Evolutionary conservation across 2,329 filamentous ascomycete species (phyloP).

Genomic region (Pseudonectria buxi): DNA sequence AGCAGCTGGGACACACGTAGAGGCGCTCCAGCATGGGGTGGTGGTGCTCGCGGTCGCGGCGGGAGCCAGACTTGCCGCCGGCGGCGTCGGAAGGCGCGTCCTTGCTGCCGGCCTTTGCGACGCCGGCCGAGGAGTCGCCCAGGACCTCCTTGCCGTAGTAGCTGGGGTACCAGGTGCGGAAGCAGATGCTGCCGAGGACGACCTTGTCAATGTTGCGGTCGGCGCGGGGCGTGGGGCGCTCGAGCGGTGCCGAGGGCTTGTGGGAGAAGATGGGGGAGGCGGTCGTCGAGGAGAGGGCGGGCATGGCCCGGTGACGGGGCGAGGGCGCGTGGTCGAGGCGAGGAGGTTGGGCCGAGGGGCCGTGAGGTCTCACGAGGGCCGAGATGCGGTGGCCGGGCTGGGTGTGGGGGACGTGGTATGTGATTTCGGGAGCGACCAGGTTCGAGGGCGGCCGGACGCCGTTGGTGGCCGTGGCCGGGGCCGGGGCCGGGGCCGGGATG

Average conservation of each 20-base stretch:
- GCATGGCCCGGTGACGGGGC: no score
- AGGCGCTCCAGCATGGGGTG: conserved; percentile 55
- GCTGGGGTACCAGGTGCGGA: conserved; percentile 88
- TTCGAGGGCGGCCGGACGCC: conserved; percentile 26
- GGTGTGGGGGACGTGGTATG: conserved; percentile 33
- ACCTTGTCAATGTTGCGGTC: conserved; percentile 83
- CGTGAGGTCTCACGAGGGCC: conserved; percentile 28
- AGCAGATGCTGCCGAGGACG: conserved; percentile 74
- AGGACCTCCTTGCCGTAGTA: conserved; percentile 73
- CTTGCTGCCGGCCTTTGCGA: conserved; percentile 21
- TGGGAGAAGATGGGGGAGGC: conserved; percentile 30
- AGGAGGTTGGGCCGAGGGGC: conserved; percentile 26
- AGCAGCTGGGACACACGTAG: conserved; percentile 88
- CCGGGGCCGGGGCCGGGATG: conserved; percentile 10
- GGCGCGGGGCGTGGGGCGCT: conserved; percentile 33
- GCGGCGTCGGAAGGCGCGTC: conserved; percentile 12
- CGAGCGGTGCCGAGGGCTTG: conserved; percentile 25
- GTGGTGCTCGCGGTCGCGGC: conserved; percentile 28
- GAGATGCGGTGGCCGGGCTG: conserved; percentile 21
- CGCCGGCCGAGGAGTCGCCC: conserved; percentile 38
- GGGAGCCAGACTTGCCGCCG: conserved; percentile 22
- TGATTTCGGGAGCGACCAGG: conserved; percentile 34
- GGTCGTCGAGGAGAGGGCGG: conserved; percentile 8
- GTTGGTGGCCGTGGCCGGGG: conserved; percentile 10
- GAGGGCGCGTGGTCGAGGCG: conserved; percentile 22